These are phyloP conservation scores for Solanum habrochaites DNA, from an alignment of 257 asterid genomes.

Conservation along the genomic window DNA sequence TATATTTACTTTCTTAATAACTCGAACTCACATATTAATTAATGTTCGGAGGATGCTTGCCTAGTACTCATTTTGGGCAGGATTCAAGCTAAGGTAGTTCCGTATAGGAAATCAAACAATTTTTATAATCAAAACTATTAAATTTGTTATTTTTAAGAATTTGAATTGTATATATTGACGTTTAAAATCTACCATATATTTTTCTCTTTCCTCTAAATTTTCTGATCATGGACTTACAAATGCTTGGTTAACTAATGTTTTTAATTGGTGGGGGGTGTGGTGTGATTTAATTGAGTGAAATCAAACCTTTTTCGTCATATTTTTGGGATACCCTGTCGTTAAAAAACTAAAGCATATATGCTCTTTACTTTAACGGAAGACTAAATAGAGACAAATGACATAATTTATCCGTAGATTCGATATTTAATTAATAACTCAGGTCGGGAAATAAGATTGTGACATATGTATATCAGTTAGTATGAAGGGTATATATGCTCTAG, in stretches of 20 bases:
- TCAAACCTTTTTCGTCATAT: neutral
- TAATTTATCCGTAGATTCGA: too few relatives aligned
- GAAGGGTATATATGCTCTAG: too few relatives aligned
- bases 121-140: neutral
- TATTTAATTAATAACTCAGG: too few relatives aligned
- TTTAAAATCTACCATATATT: neutral
- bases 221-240: neutral
- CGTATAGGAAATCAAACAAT: neutral
- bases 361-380: fast-evolving
- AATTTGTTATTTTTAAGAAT: neutral
- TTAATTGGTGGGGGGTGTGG: too few relatives aligned
- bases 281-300: neutral
- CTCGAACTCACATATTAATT: fast-evolving
- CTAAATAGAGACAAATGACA: too few relatives aligned
- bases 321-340: fast-evolving
- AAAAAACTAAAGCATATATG: fast-evolving
- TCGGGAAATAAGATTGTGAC: too few relatives aligned
- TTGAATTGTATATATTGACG: neutral
- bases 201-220: neutral
- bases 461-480: too few relatives aligned
- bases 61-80: neutral
- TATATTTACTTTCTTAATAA: too few relatives aligned
- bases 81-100: neutral
- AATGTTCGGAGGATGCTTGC: neutral
- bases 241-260: neutral